Percentiles rank a stretch among this genome's conserved stretches.
phyloP scores from a whole-genome alignment of 345 rosid species.

The Clarkia xantiana region DNA sequence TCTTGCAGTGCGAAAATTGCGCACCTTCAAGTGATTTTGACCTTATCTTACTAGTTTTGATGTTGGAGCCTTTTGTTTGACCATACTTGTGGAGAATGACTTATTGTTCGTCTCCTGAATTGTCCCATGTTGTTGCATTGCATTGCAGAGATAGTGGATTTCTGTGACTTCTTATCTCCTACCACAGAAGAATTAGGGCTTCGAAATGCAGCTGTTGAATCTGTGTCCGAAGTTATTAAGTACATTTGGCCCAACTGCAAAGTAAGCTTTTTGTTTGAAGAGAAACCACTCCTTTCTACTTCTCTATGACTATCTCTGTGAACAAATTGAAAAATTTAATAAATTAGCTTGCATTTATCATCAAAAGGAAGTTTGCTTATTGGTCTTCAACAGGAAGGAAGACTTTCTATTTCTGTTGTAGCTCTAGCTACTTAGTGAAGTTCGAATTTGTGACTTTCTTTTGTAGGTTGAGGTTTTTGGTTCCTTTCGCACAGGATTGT shows the following conservation, averaged over 20 bases:
- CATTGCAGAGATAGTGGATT: slow-evolving; percentile 67
- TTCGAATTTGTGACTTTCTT: neutral
- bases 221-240: slow-evolving; percentile 51
- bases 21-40: neutral
- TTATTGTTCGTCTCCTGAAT: neutral
- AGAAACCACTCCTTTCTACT: slow-evolving; percentile 1
- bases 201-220: slow-evolving; percentile 42
- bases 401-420: neutral
- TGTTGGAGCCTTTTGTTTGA: neutral
- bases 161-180: slow-evolving; percentile 69
- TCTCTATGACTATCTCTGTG: neutral
- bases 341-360: no score
- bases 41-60: no score
- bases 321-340: neutral
- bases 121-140: slow-evolving; percentile 1
- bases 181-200: slow-evolving; percentile 57
- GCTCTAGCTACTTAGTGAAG: neutral
- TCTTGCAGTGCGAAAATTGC: neutral
- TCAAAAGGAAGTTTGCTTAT: no score
- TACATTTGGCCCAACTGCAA: slow-evolving; percentile 87
- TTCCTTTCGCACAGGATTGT: slow-evolving; percentile 73
- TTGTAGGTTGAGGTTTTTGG: slow-evolving; percentile 75
- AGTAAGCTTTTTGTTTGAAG: slow-evolving; percentile 18
- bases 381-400: neutral
- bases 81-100: neutral